Evolutionary conservation across 768 basidiomycete species (phyloP), one percentile per base, ranked within the genome.

Genomic region (Rossbeevera mucosa): DNA sequence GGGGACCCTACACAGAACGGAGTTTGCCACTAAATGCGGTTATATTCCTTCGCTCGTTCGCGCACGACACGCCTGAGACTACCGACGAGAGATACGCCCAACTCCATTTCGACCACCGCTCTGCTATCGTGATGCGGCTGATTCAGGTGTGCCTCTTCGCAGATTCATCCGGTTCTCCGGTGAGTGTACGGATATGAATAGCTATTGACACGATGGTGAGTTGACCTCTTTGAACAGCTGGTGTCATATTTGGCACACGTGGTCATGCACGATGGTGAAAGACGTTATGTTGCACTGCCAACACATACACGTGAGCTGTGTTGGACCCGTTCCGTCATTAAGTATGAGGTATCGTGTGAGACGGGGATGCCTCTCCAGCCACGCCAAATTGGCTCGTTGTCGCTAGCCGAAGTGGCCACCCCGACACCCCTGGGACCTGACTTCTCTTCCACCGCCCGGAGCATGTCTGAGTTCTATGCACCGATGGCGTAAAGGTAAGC

Each of bases 11-110:
- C 22, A 2, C 13, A 14, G 16, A 26, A 1, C 25, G 16, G 24
- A 36, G 48, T 21, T 49, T 14, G 22, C 30, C 40, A 3, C 26
- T 45, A 36, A 47, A 48, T 24, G 40, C 29, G 31, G 50, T 49
- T 57, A 44, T 40, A 45, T 51, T 57, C 20, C 16, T 28, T 26
- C 18, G 9, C n/a, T 12, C 53, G 14, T 47, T 22, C 44, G 44
- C 26, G 13, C 22, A 28, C n/a, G 12, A 28, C 2, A 6, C 40
- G n/a, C 20, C 20, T 41, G 40, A 28, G 18, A 21, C 18, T 11
- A 29, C 36, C 18, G n/a, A 50, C 24, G 29, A 41, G 13, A 25
- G 16, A 48, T 50, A 22, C 25, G 43, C 28, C 46, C 49, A 6
- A 22, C 8, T 33, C 38, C 11, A 38, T 41, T 41, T 47, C 44